Percentiles rank a stretch among this genome's conserved stretches.
These are phyloP conservation scores for Tricholomella constricta DNA, from an alignment of 768 basidiomycete genomes.

Conservation along the genomic window DNA sequence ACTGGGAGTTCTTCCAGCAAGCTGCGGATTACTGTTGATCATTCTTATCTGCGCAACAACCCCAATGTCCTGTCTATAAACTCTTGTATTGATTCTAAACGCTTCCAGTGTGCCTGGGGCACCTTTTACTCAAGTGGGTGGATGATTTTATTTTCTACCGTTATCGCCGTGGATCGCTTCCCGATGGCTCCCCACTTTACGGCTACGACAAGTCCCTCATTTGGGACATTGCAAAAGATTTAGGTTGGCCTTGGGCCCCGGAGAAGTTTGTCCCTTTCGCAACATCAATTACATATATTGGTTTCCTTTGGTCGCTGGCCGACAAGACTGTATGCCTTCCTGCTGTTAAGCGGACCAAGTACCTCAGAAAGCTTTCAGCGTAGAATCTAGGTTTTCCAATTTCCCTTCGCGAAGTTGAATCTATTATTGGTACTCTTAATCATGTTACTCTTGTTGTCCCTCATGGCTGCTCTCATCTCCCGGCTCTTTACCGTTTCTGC, in stretches of 20 bases:
- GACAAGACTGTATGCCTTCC: neutral
- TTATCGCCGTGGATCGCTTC: neutral
- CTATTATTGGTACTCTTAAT: constrained; percentile 34
- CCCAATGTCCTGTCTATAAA: neutral
- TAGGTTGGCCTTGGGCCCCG: neutral
- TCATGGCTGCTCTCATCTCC: constrained; percentile 27
- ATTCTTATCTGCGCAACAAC: constrained; percentile 1
- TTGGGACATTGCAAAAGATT: neutral
- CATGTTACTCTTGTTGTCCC: constrained; percentile 35
- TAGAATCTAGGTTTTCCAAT: constrained; percentile 18
- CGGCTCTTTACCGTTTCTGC: constrained; percentile 31
- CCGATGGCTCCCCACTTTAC: neutral
- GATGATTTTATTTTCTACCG: neutral
- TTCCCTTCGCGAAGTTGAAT: constrained; percentile 23
- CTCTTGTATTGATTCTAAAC: neutral
- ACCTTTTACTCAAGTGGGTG: neutral
- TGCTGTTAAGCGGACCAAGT: neutral
- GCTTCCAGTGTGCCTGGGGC: neutral
- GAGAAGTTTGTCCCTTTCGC: neutral
- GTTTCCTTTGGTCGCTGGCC: neutral
- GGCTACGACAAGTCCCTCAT: neutral
- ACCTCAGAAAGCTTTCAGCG: constrained; percentile 15
- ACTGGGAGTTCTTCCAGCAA: neutral
- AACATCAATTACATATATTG: neutral
- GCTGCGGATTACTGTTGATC: neutral